Percentiles rank a stretch among this genome's conserved stretches.
These are phyloP conservation scores for Alternaria conjuncta DNA, from an alignment of 2,329 filamentous ascomycete genomes.

Conservation along the genomic window DNA sequence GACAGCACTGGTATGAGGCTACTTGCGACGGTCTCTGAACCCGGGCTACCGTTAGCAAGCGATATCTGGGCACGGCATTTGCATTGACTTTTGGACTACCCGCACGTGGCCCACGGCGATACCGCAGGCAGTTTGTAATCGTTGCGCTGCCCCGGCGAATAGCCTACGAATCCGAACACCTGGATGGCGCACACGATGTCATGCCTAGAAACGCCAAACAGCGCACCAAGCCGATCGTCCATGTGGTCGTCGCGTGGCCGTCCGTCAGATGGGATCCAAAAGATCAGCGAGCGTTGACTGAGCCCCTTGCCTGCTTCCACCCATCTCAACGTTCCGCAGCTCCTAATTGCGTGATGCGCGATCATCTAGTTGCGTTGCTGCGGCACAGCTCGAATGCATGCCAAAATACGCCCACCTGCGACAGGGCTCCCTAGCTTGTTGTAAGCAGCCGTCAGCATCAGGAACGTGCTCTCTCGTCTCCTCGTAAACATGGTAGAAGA, in stretches of 20 bases:
- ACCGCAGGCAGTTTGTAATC: background rate
- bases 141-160: background rate
- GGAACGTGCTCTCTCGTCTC: conserved; percentile 3
- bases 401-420: conserved; percentile 6
- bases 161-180: conserved; percentile 2
- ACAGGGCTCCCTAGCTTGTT: background rate
- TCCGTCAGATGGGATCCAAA: conserved; percentile 1
- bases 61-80: background rate
- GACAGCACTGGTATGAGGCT: conserved; percentile 1
- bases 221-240: conserved; percentile 16
- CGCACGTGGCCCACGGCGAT: conserved; percentile 4
- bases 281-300: conserved; percentile 3
- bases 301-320: background rate
- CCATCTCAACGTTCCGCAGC: background rate
- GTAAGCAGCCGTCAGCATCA: conserved; percentile 1
- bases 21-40: conserved; percentile 7
- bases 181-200: conserved; percentile 7
- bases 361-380: conserved; percentile 17
- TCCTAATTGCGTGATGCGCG: conserved; percentile 14
- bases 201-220: conserved; percentile 6
- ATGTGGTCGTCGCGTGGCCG: conserved; percentile 24
- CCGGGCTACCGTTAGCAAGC: conserved; percentile 7
- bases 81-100: background rate
- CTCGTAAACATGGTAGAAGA: background rate
- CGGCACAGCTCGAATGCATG: conserved; percentile 5